These are phyloP conservation scores for Gymnopus androsaceus DNA, from an alignment of 1,284 basidiomycete species.

Conservation along the genomic window DNA sequence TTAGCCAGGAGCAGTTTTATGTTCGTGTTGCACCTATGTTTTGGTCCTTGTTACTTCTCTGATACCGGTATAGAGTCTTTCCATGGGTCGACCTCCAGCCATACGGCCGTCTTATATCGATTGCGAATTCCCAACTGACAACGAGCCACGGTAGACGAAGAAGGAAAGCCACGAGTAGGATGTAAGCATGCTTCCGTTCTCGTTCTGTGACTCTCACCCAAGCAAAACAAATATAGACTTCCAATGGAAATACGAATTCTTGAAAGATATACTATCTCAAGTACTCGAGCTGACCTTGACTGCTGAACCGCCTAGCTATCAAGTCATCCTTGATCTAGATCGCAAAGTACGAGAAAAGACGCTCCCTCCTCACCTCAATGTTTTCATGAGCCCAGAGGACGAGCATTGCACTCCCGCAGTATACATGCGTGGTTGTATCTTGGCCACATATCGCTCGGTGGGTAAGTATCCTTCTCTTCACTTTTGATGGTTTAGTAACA, in stretches of 20 bases:
- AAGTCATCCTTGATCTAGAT: constrained; percentile 58
- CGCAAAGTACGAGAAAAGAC: constrained; percentile 56
- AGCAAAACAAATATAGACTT: constrained; percentile 32
- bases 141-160: constrained; percentile 47
- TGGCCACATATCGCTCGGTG: constrained; percentile 53
- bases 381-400: constrained; percentile 47
- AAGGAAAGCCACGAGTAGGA: constrained; percentile 47
- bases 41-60: constrained; percentile 1
- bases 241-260: constrained; percentile 50
- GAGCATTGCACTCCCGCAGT: constrained; percentile 49
- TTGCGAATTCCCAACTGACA: constrained; percentile 56
- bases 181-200: constrained; percentile 36
- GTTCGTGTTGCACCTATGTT: constrained; percentile 39
- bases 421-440: constrained; percentile 49
- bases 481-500: not conserved
- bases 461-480: constrained; percentile 32
- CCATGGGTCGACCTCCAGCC: constrained; percentile 56
- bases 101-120: constrained; percentile 58
- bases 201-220: not conserved
- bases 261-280: constrained; percentile 49
- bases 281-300: constrained; percentile 53
- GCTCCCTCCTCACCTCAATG: constrained; percentile 52
- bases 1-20: constrained; percentile 50
- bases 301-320: constrained; percentile 52
- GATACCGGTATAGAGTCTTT: constrained; percentile 42